Conservation (phyloP, 805 yeast genomes). For the Yamadazyma tumulicola region DNA sequence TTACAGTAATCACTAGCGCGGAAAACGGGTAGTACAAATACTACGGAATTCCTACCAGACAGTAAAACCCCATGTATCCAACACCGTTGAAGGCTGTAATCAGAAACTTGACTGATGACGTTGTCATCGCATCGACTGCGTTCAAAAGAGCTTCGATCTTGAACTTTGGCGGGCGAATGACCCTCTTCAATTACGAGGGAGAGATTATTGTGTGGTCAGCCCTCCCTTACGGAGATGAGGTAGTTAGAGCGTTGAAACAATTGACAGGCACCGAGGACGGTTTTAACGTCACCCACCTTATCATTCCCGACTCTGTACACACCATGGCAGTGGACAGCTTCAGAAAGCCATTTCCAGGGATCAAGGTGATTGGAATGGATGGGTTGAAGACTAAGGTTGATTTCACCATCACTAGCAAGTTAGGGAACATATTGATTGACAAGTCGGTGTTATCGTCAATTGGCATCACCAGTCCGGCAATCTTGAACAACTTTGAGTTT, state of each 20-base stretch:
- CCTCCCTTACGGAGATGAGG: constrained; percentile 50
- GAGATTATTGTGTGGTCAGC: constrained; percentile 52
- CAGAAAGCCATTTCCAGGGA: constrained; percentile 46
- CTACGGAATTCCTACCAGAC: too few relatives aligned
- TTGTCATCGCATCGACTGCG: constrained; percentile 32
- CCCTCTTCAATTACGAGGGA: constrained; percentile 28
- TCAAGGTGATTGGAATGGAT: constrained; percentile 54
- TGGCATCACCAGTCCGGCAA: constrained; percentile 35
- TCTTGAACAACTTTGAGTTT: constrained; percentile 47
- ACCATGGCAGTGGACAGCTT: constrained; percentile 58
- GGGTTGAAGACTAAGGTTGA: constrained; percentile 34
- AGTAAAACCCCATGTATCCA: constrained; percentile 35
- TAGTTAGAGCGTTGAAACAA: constrained; percentile 35
- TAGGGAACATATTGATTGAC: constrained; percentile 33
- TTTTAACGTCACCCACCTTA: constrained; percentile 43
- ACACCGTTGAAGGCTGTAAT: constrained; percentile 26
- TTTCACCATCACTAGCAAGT: constrained; percentile 29
- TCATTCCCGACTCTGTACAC: constrained; percentile 65
- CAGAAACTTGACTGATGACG: constrained; percentile 29
- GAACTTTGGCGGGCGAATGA: constrained; percentile 43
- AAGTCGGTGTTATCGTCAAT: constrained; percentile 20
- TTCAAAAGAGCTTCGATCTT: constrained; percentile 28
- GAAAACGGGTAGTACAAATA: too few relatives aligned
- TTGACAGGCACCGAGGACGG: constrained; percentile 30
- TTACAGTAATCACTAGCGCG: too few relatives aligned